These are phyloP conservation scores for Pseudogymnoascus sp. DNA, from an alignment of 2,329 filamentous ascomycete species.

Conservation along the genomic window DNA sequence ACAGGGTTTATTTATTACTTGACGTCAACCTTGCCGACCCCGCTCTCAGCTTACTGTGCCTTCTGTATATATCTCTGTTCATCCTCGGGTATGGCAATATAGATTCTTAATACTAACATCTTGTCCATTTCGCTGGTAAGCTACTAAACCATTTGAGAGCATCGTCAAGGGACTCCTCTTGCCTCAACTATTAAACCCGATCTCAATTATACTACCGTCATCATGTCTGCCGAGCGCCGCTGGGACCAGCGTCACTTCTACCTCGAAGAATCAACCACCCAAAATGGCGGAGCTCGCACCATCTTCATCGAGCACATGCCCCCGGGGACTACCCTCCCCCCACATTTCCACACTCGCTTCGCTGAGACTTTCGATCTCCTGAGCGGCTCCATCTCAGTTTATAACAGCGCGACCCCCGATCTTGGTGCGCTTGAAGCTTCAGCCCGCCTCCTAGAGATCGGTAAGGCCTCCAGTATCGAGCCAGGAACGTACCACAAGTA, in stretches of 20 bases:
- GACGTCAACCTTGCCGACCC: not conserved
- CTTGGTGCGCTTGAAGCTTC: not conserved
- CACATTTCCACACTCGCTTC: constrained; percentile 18
- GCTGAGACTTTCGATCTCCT: constrained; percentile 18
- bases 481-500: constrained; percentile 16
- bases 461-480: constrained; percentile 4
- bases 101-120: not conserved
- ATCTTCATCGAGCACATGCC: constrained; percentile 19
- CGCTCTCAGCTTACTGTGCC: not conserved
- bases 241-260: constrained; percentile 17
- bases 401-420: constrained; percentile 12
- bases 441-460: not conserved
- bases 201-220: not conserved
- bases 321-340: constrained; percentile 17
- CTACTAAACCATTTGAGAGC: not conserved
- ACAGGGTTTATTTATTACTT: not conserved
- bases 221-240: constrained; percentile 17
- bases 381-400: constrained; percentile 17
- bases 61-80: not conserved
- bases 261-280: constrained; percentile 17
- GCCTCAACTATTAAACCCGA: not conserved
- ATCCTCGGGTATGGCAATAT: not conserved
- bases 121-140: not conserved
- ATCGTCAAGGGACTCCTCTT: not conserved
- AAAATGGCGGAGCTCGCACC: constrained; percentile 16